Percentiles rank a stretch among this genome's conserved stretches.
These are phyloP conservation scores for Myxozyma neglecta DNA, from an alignment of 805 yeast species.

Conservation along the genomic window DNA sequence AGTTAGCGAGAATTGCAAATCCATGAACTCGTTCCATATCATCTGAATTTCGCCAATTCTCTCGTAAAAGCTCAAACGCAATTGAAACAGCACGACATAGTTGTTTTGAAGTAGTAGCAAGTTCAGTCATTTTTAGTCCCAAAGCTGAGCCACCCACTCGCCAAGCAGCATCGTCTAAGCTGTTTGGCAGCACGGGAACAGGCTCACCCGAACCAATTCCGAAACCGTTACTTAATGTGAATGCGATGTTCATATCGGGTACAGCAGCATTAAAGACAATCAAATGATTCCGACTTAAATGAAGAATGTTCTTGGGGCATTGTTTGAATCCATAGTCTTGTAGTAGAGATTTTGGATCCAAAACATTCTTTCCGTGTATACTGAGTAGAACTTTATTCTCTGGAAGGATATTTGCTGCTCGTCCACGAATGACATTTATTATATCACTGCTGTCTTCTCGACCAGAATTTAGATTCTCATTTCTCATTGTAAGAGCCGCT, in stretches of 20 bases:
- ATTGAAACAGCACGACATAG: constrained; percentile 44
- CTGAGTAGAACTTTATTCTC: constrained; percentile 28
- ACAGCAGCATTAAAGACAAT: constrained; percentile 25
- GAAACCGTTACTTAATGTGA: constrained; percentile 21
- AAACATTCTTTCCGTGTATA: constrained; percentile 30
- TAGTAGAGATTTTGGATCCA: constrained; percentile 12
- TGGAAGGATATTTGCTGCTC: constrained; percentile 29
- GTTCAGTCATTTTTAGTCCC: constrained; percentile 50
- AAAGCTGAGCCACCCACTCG: constrained; percentile 54
- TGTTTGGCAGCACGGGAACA: constrained; percentile 22
- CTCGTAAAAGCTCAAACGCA: constrained; percentile 48
- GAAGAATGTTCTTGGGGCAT: constrained; percentile 16
- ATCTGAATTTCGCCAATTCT: constrained; percentile 52
- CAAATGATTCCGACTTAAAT: constrained; percentile 26
- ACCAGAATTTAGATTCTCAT: constrained; percentile 27
- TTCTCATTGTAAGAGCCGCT: constrained; percentile 31
- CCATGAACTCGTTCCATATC: constrained; percentile 65
- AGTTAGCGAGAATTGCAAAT: constrained; percentile 56
- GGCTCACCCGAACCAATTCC: constrained; percentile 32
- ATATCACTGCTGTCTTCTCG: constrained; percentile 29
- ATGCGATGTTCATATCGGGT: constrained; percentile 30
- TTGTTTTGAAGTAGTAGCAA: constrained; percentile 41
- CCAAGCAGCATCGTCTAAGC: constrained; percentile 35
- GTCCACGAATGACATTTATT: constrained; percentile 31
- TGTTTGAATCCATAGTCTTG: constrained; percentile 25